Conservation (phyloP, 2,329 filamentous ascomycete species). For the Trichoderma aggressivum region DNA sequence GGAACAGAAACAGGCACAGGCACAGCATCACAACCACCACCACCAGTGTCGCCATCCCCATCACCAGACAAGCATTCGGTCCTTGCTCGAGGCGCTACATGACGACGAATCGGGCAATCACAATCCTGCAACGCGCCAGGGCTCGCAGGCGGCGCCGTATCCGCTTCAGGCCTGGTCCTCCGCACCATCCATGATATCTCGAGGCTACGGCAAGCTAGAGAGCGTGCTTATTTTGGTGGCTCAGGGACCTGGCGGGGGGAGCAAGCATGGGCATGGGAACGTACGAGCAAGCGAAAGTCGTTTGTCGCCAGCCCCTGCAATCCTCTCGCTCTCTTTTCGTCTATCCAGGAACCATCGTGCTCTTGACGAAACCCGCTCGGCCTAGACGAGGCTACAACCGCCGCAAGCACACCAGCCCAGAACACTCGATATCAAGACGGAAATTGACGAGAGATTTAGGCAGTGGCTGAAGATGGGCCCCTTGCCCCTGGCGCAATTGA, state of each 20-base stretch:
- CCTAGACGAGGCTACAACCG: slow-evolving; percentile 8
- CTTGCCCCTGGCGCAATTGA: neutral
- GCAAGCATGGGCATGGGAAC: neutral
- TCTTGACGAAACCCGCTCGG: neutral
- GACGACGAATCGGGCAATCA: slow-evolving; percentile 2
- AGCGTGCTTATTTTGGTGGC: slow-evolving; percentile 10
- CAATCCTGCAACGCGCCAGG: neutral
- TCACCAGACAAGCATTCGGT: neutral
- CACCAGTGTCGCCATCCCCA: neutral
- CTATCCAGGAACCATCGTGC: neutral
- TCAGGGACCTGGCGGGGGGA: slow-evolving; percentile 3
- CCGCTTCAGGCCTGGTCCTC: slow-evolving; percentile 11
- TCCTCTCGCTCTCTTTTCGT: neutral
- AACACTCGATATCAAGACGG: neutral
- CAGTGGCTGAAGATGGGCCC: neutral
- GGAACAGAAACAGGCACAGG: neutral
- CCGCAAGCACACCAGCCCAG: neutral
- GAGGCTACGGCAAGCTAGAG: slow-evolving; percentile 3
- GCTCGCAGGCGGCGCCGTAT: neutral
- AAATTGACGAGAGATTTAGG: neutral
- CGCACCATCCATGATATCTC: slow-evolving; percentile 1
- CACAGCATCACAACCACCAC: neutral
- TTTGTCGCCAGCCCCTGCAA: neutral
- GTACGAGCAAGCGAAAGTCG: neutral
- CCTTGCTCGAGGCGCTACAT: neutral